Percentiles rank a stretch among this genome's conserved stretches.
Evolutionary conservation across 108 stramenopile species (phyloP).

Genomic region (Nitzschia sp.): DNA sequence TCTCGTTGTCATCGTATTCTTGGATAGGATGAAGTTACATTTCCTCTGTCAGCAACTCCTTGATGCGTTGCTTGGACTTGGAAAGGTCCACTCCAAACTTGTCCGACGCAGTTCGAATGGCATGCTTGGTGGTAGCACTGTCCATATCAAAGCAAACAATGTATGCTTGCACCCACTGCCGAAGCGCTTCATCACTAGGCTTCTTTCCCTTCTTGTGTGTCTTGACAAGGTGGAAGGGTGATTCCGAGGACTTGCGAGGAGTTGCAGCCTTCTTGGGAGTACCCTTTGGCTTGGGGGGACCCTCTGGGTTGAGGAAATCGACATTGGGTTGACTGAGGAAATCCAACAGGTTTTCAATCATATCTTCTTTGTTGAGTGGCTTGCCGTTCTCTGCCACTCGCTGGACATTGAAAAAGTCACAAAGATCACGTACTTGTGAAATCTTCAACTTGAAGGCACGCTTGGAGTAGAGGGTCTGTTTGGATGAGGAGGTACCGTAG

Average conservation of each 20-base stretch:
- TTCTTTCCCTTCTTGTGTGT: constrained; percentile 25
- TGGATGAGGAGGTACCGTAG: constrained; percentile 1
- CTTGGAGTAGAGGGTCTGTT: constrained; percentile 33
- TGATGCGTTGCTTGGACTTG: constrained; percentile 33
- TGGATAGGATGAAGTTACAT: neutral
- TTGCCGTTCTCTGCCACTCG: constrained; percentile 19
- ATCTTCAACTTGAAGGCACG: constrained; percentile 43
- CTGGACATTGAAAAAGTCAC: constrained; percentile 42
- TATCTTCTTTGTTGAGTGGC: constrained; percentile 41
- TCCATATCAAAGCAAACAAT: constrained; percentile 46
- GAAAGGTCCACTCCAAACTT: constrained; percentile 47
- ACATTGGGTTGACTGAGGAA: constrained; percentile 41
- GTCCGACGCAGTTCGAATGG: constrained; percentile 38
- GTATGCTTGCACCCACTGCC: constrained; percentile 45
- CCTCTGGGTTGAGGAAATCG: constrained; percentile 15
- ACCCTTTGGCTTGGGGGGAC: constrained; percentile 5
- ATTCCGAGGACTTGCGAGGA: constrained; percentile 4
- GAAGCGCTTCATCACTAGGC: constrained; percentile 36
- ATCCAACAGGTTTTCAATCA: constrained; percentile 46
- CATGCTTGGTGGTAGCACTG: constrained; percentile 47
- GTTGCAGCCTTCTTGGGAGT: constrained; percentile 18
- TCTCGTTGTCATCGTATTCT: too few species aligned
- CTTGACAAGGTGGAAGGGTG: constrained; percentile 11
- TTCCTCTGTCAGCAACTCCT: constrained; percentile 41
- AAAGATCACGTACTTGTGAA: constrained; percentile 36